Percentiles rank a stretch among this genome's conserved stretches.
Evolutionary conservation across 192 early-diverging fungal species (phyloP).

Genomic region (Polychytrium aggregatum): DNA sequence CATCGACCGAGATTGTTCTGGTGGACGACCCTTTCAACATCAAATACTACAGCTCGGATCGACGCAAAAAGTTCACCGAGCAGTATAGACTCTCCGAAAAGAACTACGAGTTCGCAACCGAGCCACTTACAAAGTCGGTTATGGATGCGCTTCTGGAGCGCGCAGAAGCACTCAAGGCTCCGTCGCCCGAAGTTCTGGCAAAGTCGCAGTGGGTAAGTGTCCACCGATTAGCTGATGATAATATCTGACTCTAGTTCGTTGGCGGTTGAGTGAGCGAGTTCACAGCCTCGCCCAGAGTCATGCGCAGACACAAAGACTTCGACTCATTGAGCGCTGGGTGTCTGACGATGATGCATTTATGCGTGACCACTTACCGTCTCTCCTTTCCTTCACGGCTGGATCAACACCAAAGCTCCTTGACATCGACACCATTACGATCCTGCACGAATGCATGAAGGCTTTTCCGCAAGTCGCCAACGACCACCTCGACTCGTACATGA

Average conservation of each 20-base stretch:
- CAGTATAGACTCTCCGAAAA: conserved; percentile 29
- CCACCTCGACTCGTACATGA: too few species aligned
- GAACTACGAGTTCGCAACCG: conserved; percentile 9
- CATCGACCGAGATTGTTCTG: too few species aligned
- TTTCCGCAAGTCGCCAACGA: conserved; percentile 26
- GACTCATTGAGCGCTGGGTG: too few species aligned
- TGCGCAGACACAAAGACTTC: too few species aligned
- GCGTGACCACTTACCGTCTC: neutral
- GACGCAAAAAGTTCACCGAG: conserved; percentile 18
- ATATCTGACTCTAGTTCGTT: too few species aligned
- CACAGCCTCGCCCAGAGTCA: too few species aligned
- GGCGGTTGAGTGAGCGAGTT: too few species aligned
- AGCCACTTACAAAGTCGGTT: conserved; percentile 15
- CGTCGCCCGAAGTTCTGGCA: conserved; percentile 7
- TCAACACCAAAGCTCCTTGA: too few species aligned
- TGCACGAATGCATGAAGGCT: conserved; percentile 32
- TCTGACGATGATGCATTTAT: neutral
- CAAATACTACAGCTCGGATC: conserved; percentile 34
- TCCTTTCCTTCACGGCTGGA: conserved; percentile 2
- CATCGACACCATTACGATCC: conserved; percentile 27
- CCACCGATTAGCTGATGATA: too few species aligned
- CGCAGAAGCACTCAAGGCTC: too few species aligned
- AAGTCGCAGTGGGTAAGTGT: conserved; percentile 25
- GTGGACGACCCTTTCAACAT: conserved; percentile 44
- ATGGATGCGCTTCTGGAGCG: conserved; percentile 12